A percentile compares a stretch with the other conserved stretches of the same genome.
These are phyloP conservation scores for Scedosporium dehoogii DNA, from an alignment of 2,329 filamentous ascomycete genomes.

Conservation along the genomic window DNA sequence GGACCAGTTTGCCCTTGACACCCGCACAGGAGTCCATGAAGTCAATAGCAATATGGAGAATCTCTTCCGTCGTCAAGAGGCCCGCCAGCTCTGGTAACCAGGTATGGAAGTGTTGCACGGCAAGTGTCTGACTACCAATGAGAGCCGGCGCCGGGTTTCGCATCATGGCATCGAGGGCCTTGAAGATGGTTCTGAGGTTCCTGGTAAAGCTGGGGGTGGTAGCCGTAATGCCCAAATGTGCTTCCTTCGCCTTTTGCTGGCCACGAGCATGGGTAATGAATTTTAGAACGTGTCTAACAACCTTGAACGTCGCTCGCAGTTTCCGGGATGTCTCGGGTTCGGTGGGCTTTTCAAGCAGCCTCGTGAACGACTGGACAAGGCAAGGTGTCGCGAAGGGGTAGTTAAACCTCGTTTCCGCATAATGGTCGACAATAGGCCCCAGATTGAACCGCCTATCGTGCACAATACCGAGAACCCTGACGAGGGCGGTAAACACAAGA, in stretches of 20 bases:
- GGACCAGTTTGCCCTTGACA: slow-evolving; percentile 80
- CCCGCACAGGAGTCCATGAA: slow-evolving; percentile 85
- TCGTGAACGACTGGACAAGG: slow-evolving; percentile 75
- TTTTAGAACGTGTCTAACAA: slow-evolving; percentile 83
- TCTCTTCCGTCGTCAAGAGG: slow-evolving; percentile 70
- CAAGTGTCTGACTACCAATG: slow-evolving; percentile 87
- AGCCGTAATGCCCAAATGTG: slow-evolving; percentile 72
- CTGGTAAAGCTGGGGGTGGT: slow-evolving; percentile 65
- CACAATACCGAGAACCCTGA: slow-evolving; percentile 84
- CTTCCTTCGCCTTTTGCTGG: slow-evolving; percentile 82
- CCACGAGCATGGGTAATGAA: slow-evolving; percentile 86
- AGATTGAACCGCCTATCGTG: slow-evolving; percentile 92
- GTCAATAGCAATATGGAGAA: slow-evolving; percentile 81
- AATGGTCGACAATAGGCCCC: slow-evolving; percentile 81
- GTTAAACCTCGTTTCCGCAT: slow-evolving; percentile 80
- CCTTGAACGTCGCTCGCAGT: slow-evolving; percentile 86
- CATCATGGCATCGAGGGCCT: slow-evolving; percentile 83
- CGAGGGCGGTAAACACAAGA: slow-evolving; percentile 79
- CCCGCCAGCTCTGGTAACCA: slow-evolving; percentile 89
- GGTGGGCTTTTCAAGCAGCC: slow-evolving; percentile 71
- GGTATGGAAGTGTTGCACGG: slow-evolving; percentile 92
- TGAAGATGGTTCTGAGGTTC: slow-evolving; percentile 80
- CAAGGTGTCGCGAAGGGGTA: slow-evolving; percentile 89
- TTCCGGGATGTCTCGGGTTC: slow-evolving; percentile 77
- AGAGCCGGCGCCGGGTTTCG: slow-evolving; percentile 73